Evolutionary conservation across 1,284 basidiomycete genomes (phyloP), one percentile per base, ranked within the genome.

Genomic region (Moniliella sp.): DNA sequence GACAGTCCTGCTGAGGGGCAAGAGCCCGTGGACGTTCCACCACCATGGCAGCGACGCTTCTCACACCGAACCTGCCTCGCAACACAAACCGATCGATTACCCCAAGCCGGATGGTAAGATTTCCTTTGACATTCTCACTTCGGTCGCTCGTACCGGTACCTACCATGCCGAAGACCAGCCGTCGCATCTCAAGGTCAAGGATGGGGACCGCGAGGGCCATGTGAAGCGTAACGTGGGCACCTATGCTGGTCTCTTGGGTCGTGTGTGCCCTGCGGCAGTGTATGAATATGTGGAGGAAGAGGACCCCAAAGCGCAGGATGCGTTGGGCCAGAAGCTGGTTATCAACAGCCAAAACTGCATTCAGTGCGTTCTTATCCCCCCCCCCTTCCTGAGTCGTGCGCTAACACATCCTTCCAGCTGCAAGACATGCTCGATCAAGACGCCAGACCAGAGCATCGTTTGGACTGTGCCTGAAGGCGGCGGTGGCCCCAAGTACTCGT

Each of bases 111-210:
- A 93, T 57, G 74, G 86, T 5, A 80, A 84, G 21, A 67, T 97
- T 11, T 86, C 81, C 4, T 94, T 91, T 25, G 88, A 97, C 61
- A 69, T 97, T 43, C 68, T 97, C 53, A 94, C 83, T 0, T 79
- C 78, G 18, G 72, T 97, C 19, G 70, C 78, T 4, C 69, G 93
- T 31, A 94, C 88, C 2, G 81, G 81, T 1, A 97, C 91, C 15
- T 93, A 93, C 62, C 91, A 97, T 57, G 75, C 80, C 11, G 88
- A 97, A 61, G 83, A 93, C 62, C 83, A 94, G 63, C 83, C 79
- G 0, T 68, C 83, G 7, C 88, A 97, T 64, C 66, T 97, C 27
- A 71, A 58, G 5, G 50, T 65, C 40, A 64, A 67, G 34, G 48
- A 62, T 2, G 70, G 70, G 25, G 61, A 66, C 13, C 64, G 64